Conservation (phyloP, 2,329 filamentous ascomycete species). For the Colletotrichum sp. region DNA sequence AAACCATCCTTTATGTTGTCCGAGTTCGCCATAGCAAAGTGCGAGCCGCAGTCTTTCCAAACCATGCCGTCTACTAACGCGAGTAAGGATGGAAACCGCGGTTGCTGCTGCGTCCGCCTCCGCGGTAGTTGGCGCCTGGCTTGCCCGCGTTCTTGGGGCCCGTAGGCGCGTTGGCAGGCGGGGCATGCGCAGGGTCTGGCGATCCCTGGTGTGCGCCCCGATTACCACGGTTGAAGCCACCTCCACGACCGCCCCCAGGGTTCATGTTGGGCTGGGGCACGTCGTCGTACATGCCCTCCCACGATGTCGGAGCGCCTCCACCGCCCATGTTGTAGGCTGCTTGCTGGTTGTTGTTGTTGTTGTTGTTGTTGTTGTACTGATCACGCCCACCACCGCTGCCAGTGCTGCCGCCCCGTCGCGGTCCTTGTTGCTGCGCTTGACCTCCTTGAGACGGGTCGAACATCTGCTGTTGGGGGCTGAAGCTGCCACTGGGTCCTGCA, state of each 20-base stretch:
- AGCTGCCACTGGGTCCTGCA: slow-evolving; percentile 26
- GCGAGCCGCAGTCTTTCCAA: neutral
- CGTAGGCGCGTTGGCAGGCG: slow-evolving; percentile 74
- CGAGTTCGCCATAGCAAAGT: neutral
- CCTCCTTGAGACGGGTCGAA: slow-evolving; percentile 21
- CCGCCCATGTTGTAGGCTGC: slow-evolving; percentile 40
- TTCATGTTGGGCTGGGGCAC: slow-evolving; percentile 80
- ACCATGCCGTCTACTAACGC: neutral
- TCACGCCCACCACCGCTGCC: slow-evolving; percentile 27
- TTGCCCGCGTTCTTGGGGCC: slow-evolving; percentile 95
- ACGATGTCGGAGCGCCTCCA: slow-evolving; percentile 76
- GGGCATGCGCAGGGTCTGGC: slow-evolving; percentile 48
- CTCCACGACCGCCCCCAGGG: slow-evolving; percentile 50
- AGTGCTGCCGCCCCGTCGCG: slow-evolving; percentile 28
- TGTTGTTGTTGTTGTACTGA: slow-evolving; percentile 20
- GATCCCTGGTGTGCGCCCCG: slow-evolving; percentile 44
- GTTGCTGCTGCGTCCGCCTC: slow-evolving; percentile 78
- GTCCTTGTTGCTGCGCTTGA: slow-evolving; percentile 22
- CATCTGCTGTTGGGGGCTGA: slow-evolving; percentile 28
- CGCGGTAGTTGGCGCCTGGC: slow-evolving; percentile 91
- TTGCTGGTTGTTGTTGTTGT: slow-evolving; percentile 11
- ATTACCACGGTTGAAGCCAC: slow-evolving; percentile 35
- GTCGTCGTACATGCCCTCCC: slow-evolving; percentile 99
- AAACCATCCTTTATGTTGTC: neutral
- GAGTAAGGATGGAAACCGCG: slow-evolving; percentile 83